Percentiles rank a stretch among this genome's conserved stretches.
Evolutionary conservation across 1,139 yeast genomes (phyloP).

Genomic region (Geotrichum fermentans): DNA sequence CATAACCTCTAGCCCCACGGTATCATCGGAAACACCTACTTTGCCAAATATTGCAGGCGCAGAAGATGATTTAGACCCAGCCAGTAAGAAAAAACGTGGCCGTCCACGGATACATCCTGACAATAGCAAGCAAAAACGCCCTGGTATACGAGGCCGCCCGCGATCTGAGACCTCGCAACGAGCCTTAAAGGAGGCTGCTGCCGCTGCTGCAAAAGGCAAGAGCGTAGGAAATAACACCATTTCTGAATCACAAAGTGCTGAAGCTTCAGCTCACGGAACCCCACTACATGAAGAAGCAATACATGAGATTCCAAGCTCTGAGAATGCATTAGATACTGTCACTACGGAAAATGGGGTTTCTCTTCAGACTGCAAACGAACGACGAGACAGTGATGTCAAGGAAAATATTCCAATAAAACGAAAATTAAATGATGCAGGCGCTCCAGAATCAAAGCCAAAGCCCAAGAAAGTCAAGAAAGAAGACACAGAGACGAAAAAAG

Average conservation of each 20-base stretch:
- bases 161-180: conserved; percentile 19
- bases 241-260: too few relatives aligned
- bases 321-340: too few relatives aligned
- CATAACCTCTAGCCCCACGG: too few relatives aligned
- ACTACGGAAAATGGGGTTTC: neutral
- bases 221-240: too few relatives aligned
- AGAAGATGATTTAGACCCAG: too few relatives aligned
- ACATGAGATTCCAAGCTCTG: too few relatives aligned
- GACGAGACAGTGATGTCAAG: neutral
- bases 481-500: neutral
- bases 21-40: too few relatives aligned
- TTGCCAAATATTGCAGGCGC: neutral
- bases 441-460: conserved; percentile 9
- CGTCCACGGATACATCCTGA: conserved; percentile 14
- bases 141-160: conserved; percentile 16
- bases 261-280: too few relatives aligned
- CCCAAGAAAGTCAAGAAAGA: conserved; percentile 14
- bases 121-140: conserved; percentile 5
- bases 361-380: neutral
- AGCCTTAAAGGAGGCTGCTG: conserved; percentile 16
- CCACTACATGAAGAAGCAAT: too few relatives aligned
- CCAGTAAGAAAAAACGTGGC: conserved; percentile 17
- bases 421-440: neutral
- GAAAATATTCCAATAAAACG: neutral
- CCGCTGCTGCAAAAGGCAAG: conserved; percentile 1